A percentile compares a stretch with the other conserved stretches of the same genome.
phyloP scores from a whole-genome alignment of 768 basidiomycete genomes.

The Russula sp. region DNA sequence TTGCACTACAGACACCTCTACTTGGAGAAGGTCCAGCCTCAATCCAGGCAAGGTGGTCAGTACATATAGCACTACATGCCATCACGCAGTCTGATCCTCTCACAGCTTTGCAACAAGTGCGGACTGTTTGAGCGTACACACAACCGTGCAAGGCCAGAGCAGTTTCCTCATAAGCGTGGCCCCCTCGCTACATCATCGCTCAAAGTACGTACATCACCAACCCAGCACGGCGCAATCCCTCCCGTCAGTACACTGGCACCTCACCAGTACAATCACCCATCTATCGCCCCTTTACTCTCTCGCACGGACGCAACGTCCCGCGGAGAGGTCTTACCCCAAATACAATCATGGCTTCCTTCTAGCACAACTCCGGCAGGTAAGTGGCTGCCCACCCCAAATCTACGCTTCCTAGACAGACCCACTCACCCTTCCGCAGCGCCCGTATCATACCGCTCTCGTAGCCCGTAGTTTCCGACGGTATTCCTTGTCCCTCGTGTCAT shows the following conservation, averaged over 20 bases:
- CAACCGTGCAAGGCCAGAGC: slow-evolving; percentile 68
- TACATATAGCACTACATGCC: background rate
- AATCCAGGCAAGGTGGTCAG: slow-evolving; percentile 72
- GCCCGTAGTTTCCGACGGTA: background rate
- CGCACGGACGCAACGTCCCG: slow-evolving; percentile 27
- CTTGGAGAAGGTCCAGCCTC: slow-evolving; percentile 71
- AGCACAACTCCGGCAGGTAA: slow-evolving; percentile 12
- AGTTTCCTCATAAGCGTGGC: slow-evolving; percentile 74
- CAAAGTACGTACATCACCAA: slow-evolving; percentile 33
- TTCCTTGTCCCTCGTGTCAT: background rate
- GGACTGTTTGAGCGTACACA: slow-evolving; percentile 78
- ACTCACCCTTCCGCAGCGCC: slow-evolving; percentile 7
- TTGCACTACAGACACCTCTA: slow-evolving; percentile 77
- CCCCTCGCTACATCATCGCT: slow-evolving; percentile 48
- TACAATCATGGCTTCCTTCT: slow-evolving; percentile 17
- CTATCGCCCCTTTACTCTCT: slow-evolving; percentile 40
- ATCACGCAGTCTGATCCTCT: background rate
- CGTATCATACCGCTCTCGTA: slow-evolving; percentile 16
- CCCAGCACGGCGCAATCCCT: slow-evolving; percentile 35
- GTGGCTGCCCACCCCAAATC: background rate
- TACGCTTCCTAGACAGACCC: background rate
- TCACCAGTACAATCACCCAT: slow-evolving; percentile 46
- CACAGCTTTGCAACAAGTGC: slow-evolving; percentile 53
- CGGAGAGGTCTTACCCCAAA: slow-evolving; percentile 14
- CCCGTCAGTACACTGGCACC: slow-evolving; percentile 39